Evolutionary conservation across 192 early-diverging fungal species (phyloP).

Genomic region (Gaertneriomyces semiglobifer): DNA sequence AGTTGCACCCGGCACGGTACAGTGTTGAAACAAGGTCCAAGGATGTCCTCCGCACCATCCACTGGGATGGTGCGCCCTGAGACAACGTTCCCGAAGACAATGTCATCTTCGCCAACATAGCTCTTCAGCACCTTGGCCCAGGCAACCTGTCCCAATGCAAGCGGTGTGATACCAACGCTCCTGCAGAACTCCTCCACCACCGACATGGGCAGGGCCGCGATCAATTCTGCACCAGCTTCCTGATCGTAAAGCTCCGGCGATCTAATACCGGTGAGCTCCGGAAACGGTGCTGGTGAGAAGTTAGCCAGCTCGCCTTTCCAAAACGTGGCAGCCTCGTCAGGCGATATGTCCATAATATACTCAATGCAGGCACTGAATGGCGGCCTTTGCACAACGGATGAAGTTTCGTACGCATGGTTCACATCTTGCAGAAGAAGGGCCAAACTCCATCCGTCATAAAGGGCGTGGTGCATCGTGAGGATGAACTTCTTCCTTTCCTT

Average conservation of each 20-base stretch:
- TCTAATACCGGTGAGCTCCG: not conserved
- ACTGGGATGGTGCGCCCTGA: slow-evolving; percentile 19
- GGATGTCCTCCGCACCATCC: not conserved
- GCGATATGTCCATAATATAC: not conserved
- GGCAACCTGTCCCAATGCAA: slow-evolving; percentile 11
- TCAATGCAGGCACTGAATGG: not conserved
- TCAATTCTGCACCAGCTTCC: not conserved
- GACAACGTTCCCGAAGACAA: slow-evolving; percentile 15
- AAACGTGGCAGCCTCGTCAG: not conserved
- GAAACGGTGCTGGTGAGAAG: not conserved
- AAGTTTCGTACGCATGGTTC: not conserved
- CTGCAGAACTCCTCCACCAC: slow-evolving; percentile 3
- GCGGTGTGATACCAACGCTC: not conserved
- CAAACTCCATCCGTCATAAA: slow-evolving; percentile 36
- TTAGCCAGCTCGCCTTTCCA: slow-evolving; percentile 6
- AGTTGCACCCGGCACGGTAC: slow-evolving; percentile 15
- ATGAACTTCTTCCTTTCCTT: slow-evolving; percentile 9
- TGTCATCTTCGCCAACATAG: slow-evolving; percentile 3
- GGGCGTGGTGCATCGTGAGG: slow-evolving; percentile 34
- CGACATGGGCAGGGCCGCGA: not conserved
- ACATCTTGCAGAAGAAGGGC: slow-evolving; percentile 28
- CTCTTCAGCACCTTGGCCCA: slow-evolving; percentile 18
- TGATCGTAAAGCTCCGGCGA: not conserved
- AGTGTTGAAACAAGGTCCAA: slow-evolving; percentile 21
- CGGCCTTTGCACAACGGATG: not conserved